Conservation (phyloP, 805 yeast genomes). For the Candida nanaspora region DNA sequence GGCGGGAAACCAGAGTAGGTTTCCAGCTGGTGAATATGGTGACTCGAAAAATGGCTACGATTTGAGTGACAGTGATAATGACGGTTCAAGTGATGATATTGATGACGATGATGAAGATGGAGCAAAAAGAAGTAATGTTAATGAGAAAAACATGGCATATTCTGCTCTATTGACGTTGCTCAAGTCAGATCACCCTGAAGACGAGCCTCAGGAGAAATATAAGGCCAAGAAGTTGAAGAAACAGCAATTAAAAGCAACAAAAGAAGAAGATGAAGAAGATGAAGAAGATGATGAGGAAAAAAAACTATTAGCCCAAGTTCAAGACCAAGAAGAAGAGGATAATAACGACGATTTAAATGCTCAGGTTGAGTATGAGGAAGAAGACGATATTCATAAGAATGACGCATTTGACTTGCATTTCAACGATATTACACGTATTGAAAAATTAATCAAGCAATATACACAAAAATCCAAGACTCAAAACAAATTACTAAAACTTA, state of each 20-base stretch:
- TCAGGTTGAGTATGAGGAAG: constrained; percentile 4
- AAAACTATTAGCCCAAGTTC: no score
- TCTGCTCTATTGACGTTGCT: constrained; percentile 22
- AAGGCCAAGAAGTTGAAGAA: no score
- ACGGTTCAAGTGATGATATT: no score
- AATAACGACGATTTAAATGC: constrained; percentile 7
- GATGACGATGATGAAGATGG: constrained; percentile 16
- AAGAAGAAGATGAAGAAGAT: constrained; percentile 5
- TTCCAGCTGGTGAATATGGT: constrained; percentile 26
- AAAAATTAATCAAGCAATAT: constrained; percentile 20
- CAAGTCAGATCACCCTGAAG: constrained; percentile 12
- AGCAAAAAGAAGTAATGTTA: constrained; percentile 11
- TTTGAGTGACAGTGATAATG: constrained; percentile 12
- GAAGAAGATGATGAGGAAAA: constrained; percentile 22
- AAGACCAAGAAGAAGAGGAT: constrained; percentile 13
- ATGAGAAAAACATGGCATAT: constrained; percentile 21
- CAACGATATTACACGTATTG: constrained; percentile 39
- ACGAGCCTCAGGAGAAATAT: no score
- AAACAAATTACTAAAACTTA: constrained; percentile 4
- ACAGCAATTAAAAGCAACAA: constrained; percentile 1
- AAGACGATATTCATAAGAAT: constrained; percentile 10
- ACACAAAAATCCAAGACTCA: constrained; percentile 12
- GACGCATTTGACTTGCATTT: constrained; percentile 69
- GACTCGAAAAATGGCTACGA: constrained; percentile 21
- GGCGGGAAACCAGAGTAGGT: constrained; percentile 31